These are phyloP conservation scores for Phytophthora palmivora DNA, from an alignment of 352 stramenopile species.

Conservation along the genomic window DNA sequence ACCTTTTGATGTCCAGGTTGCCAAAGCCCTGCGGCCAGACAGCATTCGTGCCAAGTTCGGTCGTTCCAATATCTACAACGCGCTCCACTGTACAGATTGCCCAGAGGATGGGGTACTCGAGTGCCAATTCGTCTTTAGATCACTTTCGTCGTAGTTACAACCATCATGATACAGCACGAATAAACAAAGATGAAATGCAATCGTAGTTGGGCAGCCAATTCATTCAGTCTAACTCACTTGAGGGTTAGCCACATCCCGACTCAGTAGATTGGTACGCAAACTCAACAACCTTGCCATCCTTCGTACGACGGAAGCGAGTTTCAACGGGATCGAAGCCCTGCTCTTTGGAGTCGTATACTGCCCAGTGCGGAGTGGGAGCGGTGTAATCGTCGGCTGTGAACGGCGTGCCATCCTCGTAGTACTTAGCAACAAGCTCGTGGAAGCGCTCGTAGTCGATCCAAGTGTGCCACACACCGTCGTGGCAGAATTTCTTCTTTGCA, in stretches of 20 bases:
- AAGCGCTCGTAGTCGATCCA: slow-evolving; percentile 99
- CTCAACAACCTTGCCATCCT: slow-evolving; percentile 89
- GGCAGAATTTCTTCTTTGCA: slow-evolving; percentile 91
- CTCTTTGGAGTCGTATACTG: slow-evolving; percentile 95
- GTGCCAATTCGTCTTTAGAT: slow-evolving; percentile 90
- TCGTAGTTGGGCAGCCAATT: slow-evolving; percentile 8
- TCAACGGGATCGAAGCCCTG: slow-evolving; percentile 98
- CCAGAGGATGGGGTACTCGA: slow-evolving; percentile 92
- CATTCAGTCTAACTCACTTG: slow-evolving; percentile 16
- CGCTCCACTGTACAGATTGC: slow-evolving; percentile 94
- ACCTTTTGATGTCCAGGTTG: slow-evolving; percentile 91
- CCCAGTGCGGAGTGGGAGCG: slow-evolving; percentile 95
- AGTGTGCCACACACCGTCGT: slow-evolving; percentile 95
- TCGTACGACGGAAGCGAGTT: slow-evolving; percentile 87
- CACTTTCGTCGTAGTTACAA: slow-evolving; percentile 33
- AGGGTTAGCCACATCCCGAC: slow-evolving; percentile 78
- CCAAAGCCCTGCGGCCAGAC: slow-evolving; percentile 82
- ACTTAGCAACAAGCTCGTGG: slow-evolving; percentile 85
- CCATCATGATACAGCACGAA: slow-evolving; percentile 2
- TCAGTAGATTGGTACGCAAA: slow-evolving; percentile 86
- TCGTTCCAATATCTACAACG: slow-evolving; percentile 85
- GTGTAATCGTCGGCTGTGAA: slow-evolving; percentile 97
- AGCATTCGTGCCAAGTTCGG: slow-evolving; percentile 92
- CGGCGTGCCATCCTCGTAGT: slow-evolving; percentile 79
- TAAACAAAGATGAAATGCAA: slow-evolving; percentile 7